These are phyloP conservation scores for Magnusiomyces suaveolens DNA, from an alignment of 1,139 yeast species.

Conservation along the genomic window DNA sequence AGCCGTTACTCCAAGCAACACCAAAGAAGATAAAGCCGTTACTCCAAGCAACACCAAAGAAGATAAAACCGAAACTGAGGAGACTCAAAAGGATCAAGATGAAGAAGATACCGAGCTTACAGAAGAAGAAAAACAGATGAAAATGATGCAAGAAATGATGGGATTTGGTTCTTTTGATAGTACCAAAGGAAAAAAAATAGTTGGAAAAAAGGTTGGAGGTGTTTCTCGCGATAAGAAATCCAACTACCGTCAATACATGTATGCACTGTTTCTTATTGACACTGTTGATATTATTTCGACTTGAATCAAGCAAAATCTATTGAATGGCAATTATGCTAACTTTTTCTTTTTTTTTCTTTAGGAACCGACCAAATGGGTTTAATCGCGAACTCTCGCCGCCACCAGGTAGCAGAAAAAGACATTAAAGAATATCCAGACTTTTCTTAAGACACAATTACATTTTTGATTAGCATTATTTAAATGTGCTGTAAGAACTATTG, in stretches of 20 bases:
- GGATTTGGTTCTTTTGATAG: conserved; percentile 55
- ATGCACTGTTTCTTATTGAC: too few relatives aligned
- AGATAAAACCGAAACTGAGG: not conserved
- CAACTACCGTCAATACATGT: conserved; percentile 56
- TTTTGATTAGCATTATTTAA: too few relatives aligned
- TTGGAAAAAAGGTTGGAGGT: conserved; percentile 37
- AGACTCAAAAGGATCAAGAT: conserved; percentile 12
- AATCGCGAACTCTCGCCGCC: conserved; percentile 51
- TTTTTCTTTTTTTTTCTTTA: not conserved
- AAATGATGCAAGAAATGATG: conserved; percentile 40
- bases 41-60: not conserved
- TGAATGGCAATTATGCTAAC: not conserved
- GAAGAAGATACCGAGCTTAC: conserved; percentile 21
- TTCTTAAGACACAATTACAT: too few relatives aligned
- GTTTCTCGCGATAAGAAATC: conserved; percentile 36
- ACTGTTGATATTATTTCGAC: too few relatives aligned
- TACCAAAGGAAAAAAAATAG: conserved; percentile 52
- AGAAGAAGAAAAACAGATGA: conserved; percentile 23
- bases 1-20: too few relatives aligned
- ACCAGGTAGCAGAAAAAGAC: conserved; percentile 13
- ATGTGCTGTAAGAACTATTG: too few relatives aligned
- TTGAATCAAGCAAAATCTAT: conserved; percentile 1
- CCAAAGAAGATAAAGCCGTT: not conserved
- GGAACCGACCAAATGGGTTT: conserved; percentile 49
- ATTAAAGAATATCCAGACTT: not conserved